phyloP scores from a whole-genome alignment of 2,329 filamentous ascomycete species.

The Neofusicoccum sp. region DNA sequence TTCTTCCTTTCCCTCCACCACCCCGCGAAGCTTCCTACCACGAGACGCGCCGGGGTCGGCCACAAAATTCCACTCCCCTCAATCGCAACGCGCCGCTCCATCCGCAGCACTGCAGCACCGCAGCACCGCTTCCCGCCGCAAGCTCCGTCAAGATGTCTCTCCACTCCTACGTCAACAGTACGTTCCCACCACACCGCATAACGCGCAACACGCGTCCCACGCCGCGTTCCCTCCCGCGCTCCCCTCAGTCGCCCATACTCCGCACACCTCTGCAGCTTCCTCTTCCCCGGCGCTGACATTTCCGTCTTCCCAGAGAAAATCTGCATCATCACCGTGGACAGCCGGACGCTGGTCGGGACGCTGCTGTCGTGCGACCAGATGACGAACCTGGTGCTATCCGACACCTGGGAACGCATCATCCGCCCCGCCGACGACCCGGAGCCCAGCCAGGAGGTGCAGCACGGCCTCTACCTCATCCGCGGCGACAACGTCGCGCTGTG shows the following conservation, averaged over 20 bases:
- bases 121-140: background rate
- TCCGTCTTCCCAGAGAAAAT: slow-evolving; percentile 69
- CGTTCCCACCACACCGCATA: slow-evolving; percentile 24
- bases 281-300: background rate
- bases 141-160: slow-evolving; percentile 47
- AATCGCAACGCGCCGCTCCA: background rate
- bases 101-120: background rate
- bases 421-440: slow-evolving; percentile 80
- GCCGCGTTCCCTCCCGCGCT: background rate
- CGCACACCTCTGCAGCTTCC: background rate
- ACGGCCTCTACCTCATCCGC: slow-evolving; percentile 87
- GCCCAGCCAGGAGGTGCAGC: slow-evolving; percentile 72
- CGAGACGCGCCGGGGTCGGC: background rate
- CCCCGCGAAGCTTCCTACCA: slow-evolving; percentile 6
- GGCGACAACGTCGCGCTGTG: slow-evolving; percentile 93
- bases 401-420: slow-evolving; percentile 87
- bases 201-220: background rate
- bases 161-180: slow-evolving; percentile 54
- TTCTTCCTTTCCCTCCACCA: background rate
- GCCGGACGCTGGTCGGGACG: slow-evolving; percentile 72
- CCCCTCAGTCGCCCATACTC: too few relatives aligned
- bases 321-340: slow-evolving; percentile 86
- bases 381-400: slow-evolving; percentile 85
- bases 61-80: background rate
- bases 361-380: slow-evolving; percentile 84